Evolutionary conservation across 1,284 basidiomycete species (phyloP).

Genomic region (Cryptococcus sp.): DNA sequence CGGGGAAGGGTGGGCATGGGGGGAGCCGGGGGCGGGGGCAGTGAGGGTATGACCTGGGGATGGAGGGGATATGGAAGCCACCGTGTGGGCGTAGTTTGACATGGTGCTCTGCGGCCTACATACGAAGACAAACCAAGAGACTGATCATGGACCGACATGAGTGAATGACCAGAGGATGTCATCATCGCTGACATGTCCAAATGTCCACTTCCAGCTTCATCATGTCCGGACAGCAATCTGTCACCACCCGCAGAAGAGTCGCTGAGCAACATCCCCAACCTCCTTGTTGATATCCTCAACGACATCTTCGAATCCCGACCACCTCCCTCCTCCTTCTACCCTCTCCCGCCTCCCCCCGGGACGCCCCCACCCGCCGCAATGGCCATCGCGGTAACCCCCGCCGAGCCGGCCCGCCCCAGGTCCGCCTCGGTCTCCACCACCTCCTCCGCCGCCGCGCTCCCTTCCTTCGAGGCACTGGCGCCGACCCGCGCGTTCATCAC

Average conservation of each 20-base stretch:
- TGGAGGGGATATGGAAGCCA: neutral
- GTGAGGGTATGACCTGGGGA: neutral
- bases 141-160: neutral
- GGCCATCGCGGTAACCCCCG: neutral
- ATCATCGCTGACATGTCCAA: too few relatives aligned
- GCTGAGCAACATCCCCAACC: too few relatives aligned
- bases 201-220: too few relatives aligned
- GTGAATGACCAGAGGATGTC: too few relatives aligned
- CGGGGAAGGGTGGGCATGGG: slow-evolving; percentile 9
- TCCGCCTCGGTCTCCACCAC: slow-evolving; percentile 31
- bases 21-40: neutral
- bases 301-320: too few relatives aligned
- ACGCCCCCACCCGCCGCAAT: neutral
- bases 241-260: too few relatives aligned
- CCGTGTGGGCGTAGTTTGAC: slow-evolving; percentile 2
- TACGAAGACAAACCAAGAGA: too few relatives aligned
- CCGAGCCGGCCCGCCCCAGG: slow-evolving; percentile 7
- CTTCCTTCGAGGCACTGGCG: slow-evolving; percentile 35
- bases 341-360: neutral
- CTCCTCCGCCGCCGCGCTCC: slow-evolving; percentile 29
- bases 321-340: neutral
- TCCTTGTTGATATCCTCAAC: too few relatives aligned
- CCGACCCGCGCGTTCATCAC: slow-evolving; percentile 39
- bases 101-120: neutral
- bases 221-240: too few relatives aligned